Evolutionary conservation across 2,329 filamentous ascomycete genomes (phyloP).

Genomic region (Emmonsia crescens): DNA sequence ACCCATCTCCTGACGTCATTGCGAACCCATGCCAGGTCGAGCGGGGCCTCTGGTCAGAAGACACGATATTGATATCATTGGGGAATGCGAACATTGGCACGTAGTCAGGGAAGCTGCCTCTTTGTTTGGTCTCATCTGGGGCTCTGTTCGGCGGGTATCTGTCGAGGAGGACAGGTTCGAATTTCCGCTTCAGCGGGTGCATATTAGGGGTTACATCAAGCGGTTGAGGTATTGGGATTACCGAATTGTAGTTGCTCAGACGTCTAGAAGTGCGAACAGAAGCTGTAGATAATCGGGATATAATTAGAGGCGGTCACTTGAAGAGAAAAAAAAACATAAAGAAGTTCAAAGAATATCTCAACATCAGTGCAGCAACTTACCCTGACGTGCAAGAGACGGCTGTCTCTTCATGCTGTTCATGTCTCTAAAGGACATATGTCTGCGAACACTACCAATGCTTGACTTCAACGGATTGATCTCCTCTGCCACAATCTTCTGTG

Average conservation of each 20-base stretch:
- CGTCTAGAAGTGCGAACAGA: slow-evolving; percentile 74
- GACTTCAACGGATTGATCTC: slow-evolving; percentile 49
- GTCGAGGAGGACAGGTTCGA: slow-evolving; percentile 92
- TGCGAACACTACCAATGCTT: slow-evolving; percentile 73
- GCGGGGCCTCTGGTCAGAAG: slow-evolving; percentile 81
- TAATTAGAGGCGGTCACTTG: slow-evolving; percentile 1
- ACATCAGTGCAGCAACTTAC: slow-evolving; percentile 41
- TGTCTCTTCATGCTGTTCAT: slow-evolving; percentile 93
- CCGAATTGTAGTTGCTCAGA: slow-evolving; percentile 94
- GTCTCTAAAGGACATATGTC: slow-evolving; percentile 84
- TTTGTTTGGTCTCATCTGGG: slow-evolving; percentile 64
- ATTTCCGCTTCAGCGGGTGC: slow-evolving; percentile 87
- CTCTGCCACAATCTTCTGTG: slow-evolving; percentile 70
- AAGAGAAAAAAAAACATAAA: slow-evolving; percentile 4
- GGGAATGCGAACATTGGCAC: slow-evolving; percentile 99
- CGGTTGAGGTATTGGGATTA: slow-evolving; percentile 87
- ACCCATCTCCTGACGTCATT: slow-evolving; percentile 89
- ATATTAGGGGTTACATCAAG: slow-evolving; percentile 82
- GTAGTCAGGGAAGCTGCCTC: slow-evolving; percentile 88
- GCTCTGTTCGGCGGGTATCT: slow-evolving; percentile 79
- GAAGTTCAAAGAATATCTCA: not conserved
- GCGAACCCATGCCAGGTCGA: slow-evolving; percentile 99
- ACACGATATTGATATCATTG: slow-evolving; percentile 94
- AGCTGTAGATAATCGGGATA: slow-evolving; percentile 32
- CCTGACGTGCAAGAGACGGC: slow-evolving; percentile 61